A percentile compares a stretch with the other conserved stretches of the same genome.
Evolutionary conservation across 305 asterid genomes (phyloP).

Genomic region (Striga hermonthica): DNA sequence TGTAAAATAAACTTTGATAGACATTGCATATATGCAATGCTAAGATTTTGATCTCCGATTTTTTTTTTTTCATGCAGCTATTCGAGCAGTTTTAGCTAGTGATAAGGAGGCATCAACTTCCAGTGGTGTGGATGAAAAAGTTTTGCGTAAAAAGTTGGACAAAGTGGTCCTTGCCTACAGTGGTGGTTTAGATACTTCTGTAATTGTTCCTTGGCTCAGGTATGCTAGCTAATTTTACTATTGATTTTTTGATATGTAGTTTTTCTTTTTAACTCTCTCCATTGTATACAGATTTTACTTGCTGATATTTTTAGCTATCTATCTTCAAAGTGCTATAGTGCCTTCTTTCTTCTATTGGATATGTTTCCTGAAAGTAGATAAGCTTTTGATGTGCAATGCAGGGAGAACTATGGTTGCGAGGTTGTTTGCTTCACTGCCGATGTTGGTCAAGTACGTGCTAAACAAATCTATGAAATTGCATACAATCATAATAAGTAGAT

Average conservation of each 20-base stretch:
- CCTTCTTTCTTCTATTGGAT: constrained; percentile 3
- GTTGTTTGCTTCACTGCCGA: constrained; percentile 99
- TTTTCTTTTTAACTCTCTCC: constrained; percentile 3
- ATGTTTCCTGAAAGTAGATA: constrained; percentile 4
- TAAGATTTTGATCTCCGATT: constrained; percentile 10
- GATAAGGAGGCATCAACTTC: constrained; percentile 48
- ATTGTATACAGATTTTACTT: not conserved
- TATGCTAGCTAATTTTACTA: constrained; percentile 30
- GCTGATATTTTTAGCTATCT: not conserved
- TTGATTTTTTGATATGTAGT: not conserved
- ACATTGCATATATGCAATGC: constrained; percentile 3
- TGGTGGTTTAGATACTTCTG: constrained; percentile 95
- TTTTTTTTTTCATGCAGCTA: constrained; percentile 42
- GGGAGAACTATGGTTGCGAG: constrained; percentile 96
- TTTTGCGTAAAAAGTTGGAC: constrained; percentile 59
- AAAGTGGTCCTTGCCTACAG: constrained; percentile 96
- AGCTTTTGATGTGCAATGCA: constrained; percentile 36
- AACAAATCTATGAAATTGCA: constrained; percentile 13
- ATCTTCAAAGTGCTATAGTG: constrained; percentile 5
- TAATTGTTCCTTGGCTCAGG: constrained; percentile 99
- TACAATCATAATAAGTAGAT: constrained; percentile 7
- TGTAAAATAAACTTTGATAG: not conserved
- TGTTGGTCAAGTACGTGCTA: constrained; percentile 86
- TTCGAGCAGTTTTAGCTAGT: constrained; percentile 63
- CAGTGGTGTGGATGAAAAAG: constrained; percentile 40